Percentiles rank a stretch among this genome's conserved stretches.
phyloP scores from a whole-genome alignment of 2,329 filamentous ascomycete species.

The Teratosphaeria gauchensis region DNA sequence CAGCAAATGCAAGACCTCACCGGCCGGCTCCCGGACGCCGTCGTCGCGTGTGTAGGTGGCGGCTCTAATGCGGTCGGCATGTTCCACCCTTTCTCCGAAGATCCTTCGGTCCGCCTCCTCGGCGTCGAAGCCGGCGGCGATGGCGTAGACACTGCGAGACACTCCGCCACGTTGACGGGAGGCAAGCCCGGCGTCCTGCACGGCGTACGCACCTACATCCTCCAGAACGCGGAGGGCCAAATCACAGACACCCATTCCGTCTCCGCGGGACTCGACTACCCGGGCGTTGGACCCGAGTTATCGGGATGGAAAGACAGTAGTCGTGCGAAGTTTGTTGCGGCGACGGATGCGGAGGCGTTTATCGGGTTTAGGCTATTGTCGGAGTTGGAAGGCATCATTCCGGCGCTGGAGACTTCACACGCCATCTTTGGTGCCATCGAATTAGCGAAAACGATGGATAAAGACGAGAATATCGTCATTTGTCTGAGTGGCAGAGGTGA shows the following conservation, averaged over 20 bases:
- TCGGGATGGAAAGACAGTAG: slow-evolving; percentile 84
- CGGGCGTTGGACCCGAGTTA: slow-evolving; percentile 89
- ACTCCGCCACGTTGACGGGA: slow-evolving; percentile 78
- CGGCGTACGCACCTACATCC: slow-evolving; percentile 88
- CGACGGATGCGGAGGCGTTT: slow-evolving; percentile 86
- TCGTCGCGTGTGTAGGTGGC: slow-evolving; percentile 92
- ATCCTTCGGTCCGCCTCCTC: slow-evolving; percentile 73
- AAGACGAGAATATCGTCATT: slow-evolving; percentile 83
- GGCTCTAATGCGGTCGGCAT: slow-evolving; percentile 93
- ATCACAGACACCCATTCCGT: slow-evolving; percentile 93
- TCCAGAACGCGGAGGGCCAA: slow-evolving; percentile 87
- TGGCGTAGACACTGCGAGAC: slow-evolving; percentile 72
- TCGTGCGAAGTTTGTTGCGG: slow-evolving; percentile 79
- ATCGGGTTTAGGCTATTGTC: slow-evolving; percentile 74
- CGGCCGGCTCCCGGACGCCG: slow-evolving; percentile 86
- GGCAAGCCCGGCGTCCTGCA: slow-evolving; percentile 89
- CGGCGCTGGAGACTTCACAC: slow-evolving; percentile 86
- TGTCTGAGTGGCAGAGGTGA: slow-evolving; percentile 89
- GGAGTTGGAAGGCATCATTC: slow-evolving; percentile 92
- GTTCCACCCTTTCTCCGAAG: slow-evolving; percentile 92
- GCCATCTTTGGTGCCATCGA: slow-evolving; percentile 83
- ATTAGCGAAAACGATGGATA: slow-evolving; percentile 83
- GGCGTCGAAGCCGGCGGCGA: slow-evolving; percentile 95
- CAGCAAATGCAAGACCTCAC: slow-evolving; percentile 75
- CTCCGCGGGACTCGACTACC: slow-evolving; percentile 93